Evolutionary conservation across 768 basidiomycete species (phyloP).

Genomic region (Arthromyces matolae): DNA sequence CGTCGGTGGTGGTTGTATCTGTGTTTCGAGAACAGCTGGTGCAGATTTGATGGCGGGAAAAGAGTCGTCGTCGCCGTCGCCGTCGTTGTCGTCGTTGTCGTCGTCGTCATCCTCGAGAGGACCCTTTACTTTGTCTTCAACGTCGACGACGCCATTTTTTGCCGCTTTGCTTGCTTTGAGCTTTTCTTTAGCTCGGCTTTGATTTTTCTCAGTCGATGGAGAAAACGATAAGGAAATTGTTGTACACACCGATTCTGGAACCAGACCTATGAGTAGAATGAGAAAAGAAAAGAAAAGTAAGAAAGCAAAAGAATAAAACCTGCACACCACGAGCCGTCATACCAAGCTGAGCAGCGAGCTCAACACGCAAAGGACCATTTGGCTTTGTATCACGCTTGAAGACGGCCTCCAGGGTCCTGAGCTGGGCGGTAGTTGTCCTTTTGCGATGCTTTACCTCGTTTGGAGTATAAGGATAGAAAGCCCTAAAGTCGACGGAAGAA

Average conservation of each 20-base stretch:
- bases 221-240: constrained; percentile 4
- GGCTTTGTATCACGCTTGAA: constrained; percentile 92
- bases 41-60: constrained; percentile 7
- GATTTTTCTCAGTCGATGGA: background rate
- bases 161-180: constrained; percentile 49
- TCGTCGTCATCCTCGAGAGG: too few species aligned
- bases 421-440: constrained; percentile 83
- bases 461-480: constrained; percentile 85
- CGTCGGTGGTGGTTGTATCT: constrained; percentile 13
- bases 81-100: too few species aligned
- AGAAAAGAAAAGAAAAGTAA: constrained; percentile 7
- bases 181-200: constrained; percentile 83
- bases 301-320: constrained; percentile 43
- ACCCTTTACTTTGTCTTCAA: constrained; percentile 23
- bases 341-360: constrained; percentile 75
- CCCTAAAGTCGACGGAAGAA: constrained; percentile 70
- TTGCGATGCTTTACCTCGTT: constrained; percentile 95
- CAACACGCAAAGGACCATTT: constrained; percentile 73
- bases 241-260: constrained; percentile 74
- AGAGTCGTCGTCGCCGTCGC: constrained; percentile 22
- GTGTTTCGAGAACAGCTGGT: constrained; percentile 5
- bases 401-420: constrained; percentile 83
- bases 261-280: constrained; percentile 62
- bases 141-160: constrained; percentile 28
- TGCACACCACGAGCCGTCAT: constrained; percentile 97